These are phyloP conservation scores for Pistacia vera DNA, from an alignment of 345 rosid genomes.

Conservation along the genomic window DNA sequence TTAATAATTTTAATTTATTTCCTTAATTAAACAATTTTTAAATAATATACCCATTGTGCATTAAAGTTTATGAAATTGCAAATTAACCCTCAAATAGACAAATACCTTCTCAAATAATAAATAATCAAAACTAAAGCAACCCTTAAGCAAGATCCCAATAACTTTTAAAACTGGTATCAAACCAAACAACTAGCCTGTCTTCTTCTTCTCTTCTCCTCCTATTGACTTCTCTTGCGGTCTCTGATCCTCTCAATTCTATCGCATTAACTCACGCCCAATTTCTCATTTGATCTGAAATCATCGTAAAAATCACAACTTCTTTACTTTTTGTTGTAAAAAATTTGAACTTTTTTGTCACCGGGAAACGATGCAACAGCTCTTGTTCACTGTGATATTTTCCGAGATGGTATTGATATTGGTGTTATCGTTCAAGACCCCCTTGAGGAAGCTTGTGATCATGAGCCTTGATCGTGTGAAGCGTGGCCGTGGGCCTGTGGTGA, in stretches of 20 bases:
- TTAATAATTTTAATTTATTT: no score
- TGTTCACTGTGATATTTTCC: slow-evolving; percentile 56
- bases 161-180: not conserved
- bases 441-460: slow-evolving; percentile 75
- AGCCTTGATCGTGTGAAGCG: slow-evolving; percentile 77
- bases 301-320: not conserved
- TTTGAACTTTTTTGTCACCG: not conserved
- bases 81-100: not conserved
- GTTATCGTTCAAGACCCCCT: slow-evolving; percentile 74
- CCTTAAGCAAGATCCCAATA: not conserved
- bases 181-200: not conserved
- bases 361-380: slow-evolving; percentile 61
- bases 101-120: not conserved
- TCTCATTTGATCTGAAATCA: not conserved
- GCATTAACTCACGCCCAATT: slow-evolving; percentile 4
- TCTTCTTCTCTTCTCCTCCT: not conserved
- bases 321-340: not conserved
- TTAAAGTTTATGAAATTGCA: not conserved
- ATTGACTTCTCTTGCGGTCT: not conserved
- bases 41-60: no score
- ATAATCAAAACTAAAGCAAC: not conserved
- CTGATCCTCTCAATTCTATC: not conserved
- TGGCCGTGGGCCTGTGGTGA: slow-evolving; percentile 85
- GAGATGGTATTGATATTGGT: slow-evolving; percentile 64
- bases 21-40: no score